Conservation (phyloP, 345 rosid species). For the Eucalyptus virginea region DNA sequence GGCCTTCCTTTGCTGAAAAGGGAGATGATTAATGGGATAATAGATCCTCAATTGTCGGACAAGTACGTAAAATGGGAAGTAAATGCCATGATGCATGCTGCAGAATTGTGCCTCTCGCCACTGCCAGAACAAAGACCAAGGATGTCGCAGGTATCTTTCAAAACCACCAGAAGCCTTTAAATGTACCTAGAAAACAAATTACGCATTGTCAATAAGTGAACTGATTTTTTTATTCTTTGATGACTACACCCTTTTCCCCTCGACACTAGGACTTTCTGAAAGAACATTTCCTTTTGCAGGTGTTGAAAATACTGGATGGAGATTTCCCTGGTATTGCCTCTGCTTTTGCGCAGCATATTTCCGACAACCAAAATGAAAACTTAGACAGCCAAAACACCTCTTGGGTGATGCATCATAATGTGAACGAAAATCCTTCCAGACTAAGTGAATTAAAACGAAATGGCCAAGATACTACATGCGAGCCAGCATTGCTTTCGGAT, state of each 20-base stretch:
- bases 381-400: background rate
- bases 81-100: slow-evolving; percentile 20
- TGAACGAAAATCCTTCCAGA: background rate
- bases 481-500: background rate
- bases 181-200: background rate
- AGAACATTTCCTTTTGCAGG: slow-evolving; percentile 1
- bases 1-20: slow-evolving; percentile 10
- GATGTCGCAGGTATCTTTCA: slow-evolving; percentile 21
- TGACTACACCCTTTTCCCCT: background rate
- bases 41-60: slow-evolving; percentile 11
- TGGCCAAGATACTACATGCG: background rate
- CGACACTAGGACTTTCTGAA: background rate
- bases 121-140: slow-evolving; percentile 20
- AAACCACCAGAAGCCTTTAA: background rate
- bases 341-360: background rate
- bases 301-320: slow-evolving; percentile 21
- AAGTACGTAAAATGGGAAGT: slow-evolving; percentile 11
- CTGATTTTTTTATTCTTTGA: background rate
- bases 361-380: background rate
- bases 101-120: slow-evolving; percentile 16
- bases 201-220: background rate
- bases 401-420: background rate
- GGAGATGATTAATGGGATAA: slow-evolving; percentile 6
- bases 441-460: background rate
- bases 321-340: background rate